A percentile compares a stretch with the other conserved stretches of the same genome.
phyloP scores from a whole-genome alignment of 768 basidiomycete genomes.

The Auriscalpium vulgare region DNA sequence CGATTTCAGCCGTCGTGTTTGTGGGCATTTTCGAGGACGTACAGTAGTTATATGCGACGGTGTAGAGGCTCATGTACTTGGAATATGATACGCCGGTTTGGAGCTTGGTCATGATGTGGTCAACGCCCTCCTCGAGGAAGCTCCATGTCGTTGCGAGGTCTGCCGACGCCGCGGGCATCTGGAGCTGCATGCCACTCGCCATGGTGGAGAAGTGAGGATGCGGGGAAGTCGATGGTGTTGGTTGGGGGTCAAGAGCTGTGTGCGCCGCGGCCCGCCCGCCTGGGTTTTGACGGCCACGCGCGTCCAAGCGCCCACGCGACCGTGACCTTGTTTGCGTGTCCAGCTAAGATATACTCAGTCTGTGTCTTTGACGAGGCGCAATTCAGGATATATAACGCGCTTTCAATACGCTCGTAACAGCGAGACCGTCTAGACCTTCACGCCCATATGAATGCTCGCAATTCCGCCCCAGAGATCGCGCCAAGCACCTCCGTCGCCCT shows the following conservation, averaged over 20 bases:
- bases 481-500: slow-evolving; percentile 81
- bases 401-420: no score
- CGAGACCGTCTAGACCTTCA: slow-evolving; percentile 45
- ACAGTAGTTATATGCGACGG: slow-evolving; percentile 97
- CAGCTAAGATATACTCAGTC: background rate
- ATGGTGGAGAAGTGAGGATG: background rate
- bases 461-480: slow-evolving; percentile 82
- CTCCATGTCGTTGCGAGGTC: slow-evolving; percentile 84
- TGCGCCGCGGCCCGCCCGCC: background rate
- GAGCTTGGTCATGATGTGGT: slow-evolving; percentile 88
- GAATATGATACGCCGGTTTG: slow-evolving; percentile 86
- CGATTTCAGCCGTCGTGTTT: slow-evolving; percentile 32
- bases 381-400: background rate
- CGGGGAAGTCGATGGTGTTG: background rate
- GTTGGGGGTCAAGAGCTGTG: slow-evolving; percentile 5
- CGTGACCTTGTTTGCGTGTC: no score
- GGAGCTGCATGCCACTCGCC: slow-evolving; percentile 10
- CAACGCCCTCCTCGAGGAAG: slow-evolving; percentile 80
- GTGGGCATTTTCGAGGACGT: slow-evolving; percentile 75
- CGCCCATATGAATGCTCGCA: slow-evolving; percentile 77
- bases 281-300: background rate
- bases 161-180: slow-evolving; percentile 55
- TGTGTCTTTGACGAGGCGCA: background rate
- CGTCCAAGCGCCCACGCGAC: background rate
- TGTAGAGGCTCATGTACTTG: slow-evolving; percentile 84